These are phyloP conservation scores for Vigna angularis DNA, from an alignment of 306 rosid species.

Conservation along the genomic window DNA sequence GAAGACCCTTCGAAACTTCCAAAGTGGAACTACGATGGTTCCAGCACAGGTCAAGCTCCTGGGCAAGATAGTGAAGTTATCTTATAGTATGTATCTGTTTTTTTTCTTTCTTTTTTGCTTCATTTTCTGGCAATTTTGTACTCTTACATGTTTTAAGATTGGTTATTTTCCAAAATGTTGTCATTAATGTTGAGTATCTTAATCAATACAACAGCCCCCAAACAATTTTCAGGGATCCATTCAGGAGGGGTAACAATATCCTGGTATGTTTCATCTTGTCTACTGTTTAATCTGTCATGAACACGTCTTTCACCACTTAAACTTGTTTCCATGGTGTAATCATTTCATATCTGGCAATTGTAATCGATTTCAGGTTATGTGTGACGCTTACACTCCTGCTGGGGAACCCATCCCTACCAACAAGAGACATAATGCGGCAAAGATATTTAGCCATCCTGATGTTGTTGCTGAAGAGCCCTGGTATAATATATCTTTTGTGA, in stretches of 20 bases:
- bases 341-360: background rate
- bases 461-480: conserved; percentile 76
- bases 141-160: background rate
- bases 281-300: background rate
- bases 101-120: background rate
- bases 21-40: conserved; percentile 93
- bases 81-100: conserved; percentile 57
- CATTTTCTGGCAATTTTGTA: background rate
- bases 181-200: conserved; percentile 12
- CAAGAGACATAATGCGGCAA: conserved; percentile 71
- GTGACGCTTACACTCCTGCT: conserved; percentile 71
- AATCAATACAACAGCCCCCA: conserved; percentile 70
- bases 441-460: conserved; percentile 70
- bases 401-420: conserved; percentile 78
- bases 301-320: background rate
- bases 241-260: conserved; percentile 83
- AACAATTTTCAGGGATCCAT: conserved; percentile 92
- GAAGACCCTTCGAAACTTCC: conserved; percentile 81
- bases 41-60: conserved; percentile 94
- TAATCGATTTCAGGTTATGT: conserved; percentile 60
- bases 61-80: conserved; percentile 93
- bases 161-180: conserved; percentile 11
- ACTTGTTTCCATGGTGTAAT: background rate
- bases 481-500: conserved; percentile 31
- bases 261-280: conserved; percentile 56